Evolutionary conservation across 345 rosid genomes (phyloP).

Genomic region (Arabidopsis arenosa): DNA sequence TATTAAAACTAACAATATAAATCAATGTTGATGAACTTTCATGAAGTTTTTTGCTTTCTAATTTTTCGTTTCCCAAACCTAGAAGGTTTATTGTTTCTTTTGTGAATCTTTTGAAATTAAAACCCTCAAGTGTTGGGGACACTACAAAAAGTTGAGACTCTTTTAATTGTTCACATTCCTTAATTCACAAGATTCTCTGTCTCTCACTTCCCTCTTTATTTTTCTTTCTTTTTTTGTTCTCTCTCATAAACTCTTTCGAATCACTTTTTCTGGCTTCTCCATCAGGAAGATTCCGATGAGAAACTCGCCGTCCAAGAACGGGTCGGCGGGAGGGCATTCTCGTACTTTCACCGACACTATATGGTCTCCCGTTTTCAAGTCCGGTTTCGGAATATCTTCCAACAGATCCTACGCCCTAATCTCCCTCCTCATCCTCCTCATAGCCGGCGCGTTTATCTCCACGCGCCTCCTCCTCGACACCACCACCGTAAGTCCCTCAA

Average conservation of each 20-base stretch:
- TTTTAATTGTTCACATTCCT: slow-evolving; percentile 2
- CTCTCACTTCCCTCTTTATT: neutral
- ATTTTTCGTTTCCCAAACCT: neutral
- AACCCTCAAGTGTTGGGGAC: neutral
- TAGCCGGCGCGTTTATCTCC: slow-evolving; percentile 72
- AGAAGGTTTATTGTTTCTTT: neutral
- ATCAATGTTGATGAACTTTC: too few relatives aligned
- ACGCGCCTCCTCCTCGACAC: slow-evolving; percentile 63
- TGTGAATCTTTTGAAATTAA: slow-evolving; percentile 10
- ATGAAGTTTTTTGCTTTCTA: neutral
- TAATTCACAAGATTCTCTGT: slow-evolving; percentile 37
- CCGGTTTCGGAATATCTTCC: slow-evolving; percentile 33
- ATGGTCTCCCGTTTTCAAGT: slow-evolving; percentile 30
- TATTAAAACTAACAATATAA: too few relatives aligned
- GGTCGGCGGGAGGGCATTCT: slow-evolving; percentile 27
- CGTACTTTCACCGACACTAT: neutral
- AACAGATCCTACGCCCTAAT: slow-evolving; percentile 50
- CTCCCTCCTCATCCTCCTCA: slow-evolving; percentile 52
- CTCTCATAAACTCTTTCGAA: slow-evolving; percentile 14
- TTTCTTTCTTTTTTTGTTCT: slow-evolving; percentile 3
- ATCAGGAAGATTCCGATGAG: slow-evolving; percentile 30
- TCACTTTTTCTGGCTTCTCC: neutral
- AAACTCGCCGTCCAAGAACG: slow-evolving; percentile 39
- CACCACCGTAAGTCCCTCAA: slow-evolving; percentile 50
- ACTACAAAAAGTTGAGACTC: slow-evolving; percentile 6